Evolutionary conservation across 2,329 filamentous ascomycete genomes (phyloP).

Genomic region (Phialemoniopsis sp.): DNA sequence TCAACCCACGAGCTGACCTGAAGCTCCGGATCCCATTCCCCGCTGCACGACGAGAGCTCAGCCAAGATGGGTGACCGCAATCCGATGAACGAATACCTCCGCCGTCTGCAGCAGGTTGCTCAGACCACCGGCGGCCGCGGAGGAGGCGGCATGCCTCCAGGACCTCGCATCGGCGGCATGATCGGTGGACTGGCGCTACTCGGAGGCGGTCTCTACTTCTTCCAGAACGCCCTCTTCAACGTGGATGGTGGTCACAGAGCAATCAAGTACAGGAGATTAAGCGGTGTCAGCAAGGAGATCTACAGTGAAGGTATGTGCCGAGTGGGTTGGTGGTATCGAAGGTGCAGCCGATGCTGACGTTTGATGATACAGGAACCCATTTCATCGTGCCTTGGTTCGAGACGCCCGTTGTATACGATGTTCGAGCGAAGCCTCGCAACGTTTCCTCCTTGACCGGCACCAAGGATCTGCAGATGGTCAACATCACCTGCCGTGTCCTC

Average conservation of each 20-base stretch:
- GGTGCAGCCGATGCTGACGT: constrained; percentile 10
- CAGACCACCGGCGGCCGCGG: constrained; percentile 30
- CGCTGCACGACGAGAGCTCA: neutral
- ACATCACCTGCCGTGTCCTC: constrained; percentile 99
- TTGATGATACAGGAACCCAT: constrained; percentile 68
- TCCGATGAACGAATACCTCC: constrained; percentile 46
- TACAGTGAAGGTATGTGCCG: constrained; percentile 75
- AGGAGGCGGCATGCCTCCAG: constrained; percentile 36
- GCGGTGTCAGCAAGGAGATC: constrained; percentile 93
- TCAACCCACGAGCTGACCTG: too few relatives aligned
- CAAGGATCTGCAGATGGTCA: constrained; percentile 99
- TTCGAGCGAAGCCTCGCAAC: constrained; percentile 94
- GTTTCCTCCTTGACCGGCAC: constrained; percentile 96
- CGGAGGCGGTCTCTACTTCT: constrained; percentile 43
- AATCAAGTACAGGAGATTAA: constrained; percentile 94
- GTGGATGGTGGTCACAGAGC: constrained; percentile 98
- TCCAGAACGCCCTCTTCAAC: constrained; percentile 65
- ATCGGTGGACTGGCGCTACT: constrained; percentile 37
- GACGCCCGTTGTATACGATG: constrained; percentile 94
- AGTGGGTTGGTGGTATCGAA: neutral
- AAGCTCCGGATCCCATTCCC: too few relatives aligned
- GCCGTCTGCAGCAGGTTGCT: constrained; percentile 44
- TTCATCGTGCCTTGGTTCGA: constrained; percentile 95
- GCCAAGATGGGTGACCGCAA: constrained; percentile 27
- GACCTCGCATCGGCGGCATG: constrained; percentile 32